These are phyloP conservation scores for Schizochytrium sp. DNA, from an alignment of 108 stramenopile genomes.

Conservation along the genomic window DNA sequence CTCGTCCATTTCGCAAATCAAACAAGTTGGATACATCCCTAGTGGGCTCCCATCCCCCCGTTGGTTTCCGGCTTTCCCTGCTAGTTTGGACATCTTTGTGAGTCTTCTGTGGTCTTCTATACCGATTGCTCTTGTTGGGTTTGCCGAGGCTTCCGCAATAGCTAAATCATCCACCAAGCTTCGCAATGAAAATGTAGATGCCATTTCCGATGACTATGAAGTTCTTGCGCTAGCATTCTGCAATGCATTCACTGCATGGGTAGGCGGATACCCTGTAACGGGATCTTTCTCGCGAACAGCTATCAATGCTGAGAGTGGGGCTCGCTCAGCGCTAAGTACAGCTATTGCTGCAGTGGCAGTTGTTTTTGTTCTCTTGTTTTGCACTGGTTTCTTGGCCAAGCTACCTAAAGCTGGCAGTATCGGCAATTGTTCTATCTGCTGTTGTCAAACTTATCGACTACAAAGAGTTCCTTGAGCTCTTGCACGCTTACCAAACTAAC, in stretches of 20 bases:
- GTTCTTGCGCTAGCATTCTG: conserved; percentile 55
- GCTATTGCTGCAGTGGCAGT: conserved; percentile 80
- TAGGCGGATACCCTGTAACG: conserved; percentile 63
- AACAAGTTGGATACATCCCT: conserved; percentile 47
- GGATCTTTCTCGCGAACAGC: conserved; percentile 82
- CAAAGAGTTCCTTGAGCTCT: conserved; percentile 11
- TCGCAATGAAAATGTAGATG: not conserved
- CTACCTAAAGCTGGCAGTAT: conserved; percentile 74
- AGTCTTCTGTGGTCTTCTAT: conserved; percentile 7
- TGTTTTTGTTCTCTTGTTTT: conserved; percentile 76
- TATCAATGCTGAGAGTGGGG: conserved; percentile 79
- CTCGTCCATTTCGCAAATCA: not conserved
- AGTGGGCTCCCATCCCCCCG: conserved; percentile 5
- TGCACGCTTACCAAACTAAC: not conserved
- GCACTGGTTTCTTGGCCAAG: conserved; percentile 83
- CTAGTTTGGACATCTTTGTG: no score
- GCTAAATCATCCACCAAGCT: conserved; percentile 45
- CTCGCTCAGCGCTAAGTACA: conserved; percentile 75
- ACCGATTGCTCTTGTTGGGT: conserved; percentile 46
- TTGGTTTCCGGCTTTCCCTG: conserved; percentile 31
- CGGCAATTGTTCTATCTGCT: conserved; percentile 36
- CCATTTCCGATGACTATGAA: conserved; percentile 32
- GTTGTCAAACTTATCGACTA: conserved; percentile 50
- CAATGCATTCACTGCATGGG: conserved; percentile 57
- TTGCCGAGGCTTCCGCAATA: conserved; percentile 47